phyloP scores from a whole-genome alignment of 2,329 filamentous ascomycete genomes.

The Helicocarpus griseus region DNA sequence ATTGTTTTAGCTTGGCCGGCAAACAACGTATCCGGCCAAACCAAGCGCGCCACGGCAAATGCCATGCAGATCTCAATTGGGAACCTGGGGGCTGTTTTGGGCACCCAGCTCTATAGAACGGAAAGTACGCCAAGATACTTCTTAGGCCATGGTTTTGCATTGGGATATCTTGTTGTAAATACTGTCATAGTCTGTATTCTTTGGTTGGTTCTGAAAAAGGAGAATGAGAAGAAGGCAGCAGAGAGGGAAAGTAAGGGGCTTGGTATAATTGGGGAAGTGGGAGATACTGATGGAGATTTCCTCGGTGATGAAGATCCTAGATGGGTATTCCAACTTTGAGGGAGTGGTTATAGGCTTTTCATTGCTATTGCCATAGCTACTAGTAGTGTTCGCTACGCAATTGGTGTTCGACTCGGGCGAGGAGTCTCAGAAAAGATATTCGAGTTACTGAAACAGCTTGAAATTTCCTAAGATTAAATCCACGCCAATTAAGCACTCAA shows the following conservation, averaged over 20 bases:
- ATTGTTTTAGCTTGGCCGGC: slow-evolving; percentile 60
- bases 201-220: slow-evolving; percentile 45
- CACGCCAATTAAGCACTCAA: too few relatives aligned
- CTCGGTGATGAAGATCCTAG: slow-evolving; percentile 53
- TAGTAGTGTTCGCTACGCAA: too few relatives aligned
- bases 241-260: slow-evolving; percentile 33
- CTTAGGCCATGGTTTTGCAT: slow-evolving; percentile 56
- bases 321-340: slow-evolving; percentile 55
- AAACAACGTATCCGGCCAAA: slow-evolving; percentile 62
- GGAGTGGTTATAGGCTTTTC: not conserved
- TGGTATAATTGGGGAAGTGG: slow-evolving; percentile 34
- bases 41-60: slow-evolving; percentile 58
- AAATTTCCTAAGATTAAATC: too few relatives aligned
- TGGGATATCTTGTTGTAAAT: slow-evolving; percentile 55
- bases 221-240: slow-evolving; percentile 48
- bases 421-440: too few relatives aligned
- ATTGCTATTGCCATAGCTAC: too few relatives aligned
- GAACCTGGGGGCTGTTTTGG: slow-evolving; percentile 58
- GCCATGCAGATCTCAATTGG: slow-evolving; percentile 65
- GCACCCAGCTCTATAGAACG: slow-evolving; percentile 58
- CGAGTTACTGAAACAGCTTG: too few relatives aligned
- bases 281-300: slow-evolving; percentile 43
- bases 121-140: slow-evolving; percentile 53
- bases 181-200: slow-evolving; percentile 44
- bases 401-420: too few relatives aligned